Evolutionary conservation across 495 filamentous ascomycete species (phyloP), one percentile per base, ranked within the genome.

Genomic region (Bacidia rubella): DNA sequence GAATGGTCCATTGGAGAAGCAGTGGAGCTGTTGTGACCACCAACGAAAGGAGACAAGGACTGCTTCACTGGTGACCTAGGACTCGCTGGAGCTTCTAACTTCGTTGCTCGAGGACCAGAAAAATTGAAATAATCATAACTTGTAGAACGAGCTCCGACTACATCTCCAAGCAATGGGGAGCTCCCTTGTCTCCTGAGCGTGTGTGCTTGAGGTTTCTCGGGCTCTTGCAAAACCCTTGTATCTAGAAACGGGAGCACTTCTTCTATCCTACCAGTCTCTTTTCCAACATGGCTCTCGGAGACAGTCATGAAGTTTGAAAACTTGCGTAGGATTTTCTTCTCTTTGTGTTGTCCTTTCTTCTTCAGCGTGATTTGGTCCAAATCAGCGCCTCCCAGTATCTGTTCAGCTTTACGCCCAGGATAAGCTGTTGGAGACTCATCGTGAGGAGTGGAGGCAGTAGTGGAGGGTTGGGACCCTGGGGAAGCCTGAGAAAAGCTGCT

Each of bases 1-100:
- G 60, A 49, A 53, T 53, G 52, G 24, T 62, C 60, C 21, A 60
- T 44, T n/a, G 60, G 54, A 11, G 62, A 60, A 29, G 60, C 60
- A 3, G 60, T 57, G 17, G 62, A 63, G 4, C 61, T 63, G 17
- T 64, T 58, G 46, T 63, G 62, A 32, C 61, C 59, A 11, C 63
- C 54, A n/a, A 53, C 51, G 12, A 63, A 53, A 32, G 58, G 59
- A 23, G 54, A 51, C 25, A 39, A 59, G 9, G 50, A 39, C 24
- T 52, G 22, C 20, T 59, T 56, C 29, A 61, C 57, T 29, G 59
- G 52, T 21, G 62, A 60, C 26, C 42, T 41, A 39, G 58, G 51
- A 25, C 57, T 54, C 3, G 52, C 43, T 15, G 53, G 51, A 10
- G 60, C 56, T 10, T 46, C 50, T 27, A 32, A 47, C 19, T 46